These are phyloP conservation scores for Ustilago sp. DNA, from an alignment of 1,284 basidiomycete species.

Conservation along the genomic window DNA sequence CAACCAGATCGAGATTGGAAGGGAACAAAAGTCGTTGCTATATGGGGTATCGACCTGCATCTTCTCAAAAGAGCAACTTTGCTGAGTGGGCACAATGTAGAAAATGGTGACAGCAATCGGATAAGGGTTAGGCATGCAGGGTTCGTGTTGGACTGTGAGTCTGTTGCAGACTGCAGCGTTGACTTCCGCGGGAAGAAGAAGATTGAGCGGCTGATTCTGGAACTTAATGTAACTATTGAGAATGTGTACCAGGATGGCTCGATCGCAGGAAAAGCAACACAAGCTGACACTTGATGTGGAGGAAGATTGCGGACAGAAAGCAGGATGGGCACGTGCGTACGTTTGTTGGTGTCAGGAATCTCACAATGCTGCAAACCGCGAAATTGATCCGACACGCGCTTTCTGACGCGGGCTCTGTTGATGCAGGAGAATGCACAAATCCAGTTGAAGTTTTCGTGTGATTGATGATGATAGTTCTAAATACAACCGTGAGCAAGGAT, in stretches of 20 bases:
- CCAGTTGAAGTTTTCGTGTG: too few relatives aligned
- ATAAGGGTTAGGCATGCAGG: constrained; percentile 17
- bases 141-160: not conserved
- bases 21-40: not conserved
- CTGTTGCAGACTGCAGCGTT: not conserved
- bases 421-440: not conserved
- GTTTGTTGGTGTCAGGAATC: not conserved
- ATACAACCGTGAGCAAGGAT: too few relatives aligned
- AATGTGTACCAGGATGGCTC: not conserved
- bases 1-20: not conserved
- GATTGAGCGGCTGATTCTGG: constrained; percentile 13
- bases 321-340: not conserved
- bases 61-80: not conserved
- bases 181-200: constrained; percentile 20
- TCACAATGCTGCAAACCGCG: not conserved
- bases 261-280: not conserved
- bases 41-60: not conserved
- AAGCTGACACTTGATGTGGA: not conserved
- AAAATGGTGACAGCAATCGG: not conserved
- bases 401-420: not conserved
- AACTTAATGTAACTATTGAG: too few relatives aligned
- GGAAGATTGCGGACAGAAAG: not conserved
- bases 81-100: not conserved
- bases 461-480: too few relatives aligned
- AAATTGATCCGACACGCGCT: not conserved